Evolutionary conservation across 148 eudicot species (phyloP).

Genomic region (Diospyros kaki): DNA sequence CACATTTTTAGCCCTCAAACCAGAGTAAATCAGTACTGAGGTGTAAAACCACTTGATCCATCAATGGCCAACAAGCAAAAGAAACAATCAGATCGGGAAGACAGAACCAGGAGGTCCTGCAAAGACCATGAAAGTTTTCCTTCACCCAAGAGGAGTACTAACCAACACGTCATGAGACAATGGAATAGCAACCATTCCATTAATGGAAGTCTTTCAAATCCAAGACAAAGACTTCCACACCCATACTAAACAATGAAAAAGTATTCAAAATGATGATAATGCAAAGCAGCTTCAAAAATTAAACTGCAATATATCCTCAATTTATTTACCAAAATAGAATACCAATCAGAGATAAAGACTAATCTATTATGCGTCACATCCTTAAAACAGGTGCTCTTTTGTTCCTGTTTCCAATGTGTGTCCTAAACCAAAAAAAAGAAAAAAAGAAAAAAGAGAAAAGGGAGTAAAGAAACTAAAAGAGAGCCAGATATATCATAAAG

Average conservation of each 20-base stretch:
- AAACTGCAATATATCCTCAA: neutral
- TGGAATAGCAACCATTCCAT: too few relatives aligned
- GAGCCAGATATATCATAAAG: too few relatives aligned
- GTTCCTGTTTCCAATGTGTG: too few relatives aligned
- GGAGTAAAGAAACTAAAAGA: too few relatives aligned
- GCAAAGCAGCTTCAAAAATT: neutral
- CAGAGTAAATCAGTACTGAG: neutral
- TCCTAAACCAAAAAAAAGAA: too few relatives aligned
- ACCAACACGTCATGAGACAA: neutral
- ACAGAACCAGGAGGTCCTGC: neutral
- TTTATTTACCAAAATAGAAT: neutral
- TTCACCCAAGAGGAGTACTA: neutral
- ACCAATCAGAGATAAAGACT: neutral
- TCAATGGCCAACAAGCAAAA: conserved; percentile 4
- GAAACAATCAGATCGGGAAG: neutral
- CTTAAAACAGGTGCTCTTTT: too few relatives aligned
- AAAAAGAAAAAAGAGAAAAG: too few relatives aligned
- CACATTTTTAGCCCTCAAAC: neutral
- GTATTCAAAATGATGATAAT: neutral
- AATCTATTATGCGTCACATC: too few relatives aligned
- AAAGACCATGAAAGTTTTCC: neutral
- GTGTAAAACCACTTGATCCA: neutral
- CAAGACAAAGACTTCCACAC: too few relatives aligned
- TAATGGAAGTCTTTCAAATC: too few relatives aligned
- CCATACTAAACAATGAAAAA: neutral